These are phyloP conservation scores for Boletus tomentosulus DNA, from an alignment of 768 basidiomycete genomes.

Conservation along the genomic window DNA sequence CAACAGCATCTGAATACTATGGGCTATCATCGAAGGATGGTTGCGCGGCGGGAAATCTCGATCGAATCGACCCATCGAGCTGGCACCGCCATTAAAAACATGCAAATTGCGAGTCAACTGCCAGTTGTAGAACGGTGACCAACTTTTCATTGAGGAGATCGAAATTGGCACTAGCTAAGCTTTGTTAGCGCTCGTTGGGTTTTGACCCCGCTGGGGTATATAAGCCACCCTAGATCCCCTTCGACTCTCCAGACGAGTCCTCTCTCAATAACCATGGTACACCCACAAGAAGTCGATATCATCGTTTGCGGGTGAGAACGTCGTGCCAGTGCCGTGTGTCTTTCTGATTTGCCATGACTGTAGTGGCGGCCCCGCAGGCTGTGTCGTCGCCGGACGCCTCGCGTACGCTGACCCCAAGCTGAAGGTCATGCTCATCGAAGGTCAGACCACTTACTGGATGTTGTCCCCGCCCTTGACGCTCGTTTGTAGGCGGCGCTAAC, in stretches of 20 bases:
- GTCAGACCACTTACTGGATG: neutral
- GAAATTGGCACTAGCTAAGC: too few species aligned
- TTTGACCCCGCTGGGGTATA: neutral
- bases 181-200: too few species aligned
- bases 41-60: too few species aligned
- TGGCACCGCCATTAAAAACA: too few species aligned
- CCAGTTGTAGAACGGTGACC: too few species aligned
- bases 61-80: too few species aligned
- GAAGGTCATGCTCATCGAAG: neutral
- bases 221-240: neutral
- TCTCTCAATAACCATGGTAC: conserved; percentile 33
- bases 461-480: neutral
- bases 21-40: too few species aligned
- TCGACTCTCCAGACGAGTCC: neutral
- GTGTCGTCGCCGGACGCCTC: neutral
- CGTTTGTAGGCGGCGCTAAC: neutral
- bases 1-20: too few species aligned
- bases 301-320: conserved; percentile 54
- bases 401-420: neutral
- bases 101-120: too few species aligned
- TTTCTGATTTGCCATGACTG: neutral
- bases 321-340: too few species aligned
- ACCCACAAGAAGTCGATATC: conserved; percentile 69
- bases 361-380: neutral
- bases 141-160: too few species aligned